Percentiles rank a stretch among this genome's conserved stretches.
These are phyloP conservation scores for Allantophomopsis cytisporea DNA, from an alignment of 2,329 filamentous ascomycete genomes.

Conservation along the genomic window DNA sequence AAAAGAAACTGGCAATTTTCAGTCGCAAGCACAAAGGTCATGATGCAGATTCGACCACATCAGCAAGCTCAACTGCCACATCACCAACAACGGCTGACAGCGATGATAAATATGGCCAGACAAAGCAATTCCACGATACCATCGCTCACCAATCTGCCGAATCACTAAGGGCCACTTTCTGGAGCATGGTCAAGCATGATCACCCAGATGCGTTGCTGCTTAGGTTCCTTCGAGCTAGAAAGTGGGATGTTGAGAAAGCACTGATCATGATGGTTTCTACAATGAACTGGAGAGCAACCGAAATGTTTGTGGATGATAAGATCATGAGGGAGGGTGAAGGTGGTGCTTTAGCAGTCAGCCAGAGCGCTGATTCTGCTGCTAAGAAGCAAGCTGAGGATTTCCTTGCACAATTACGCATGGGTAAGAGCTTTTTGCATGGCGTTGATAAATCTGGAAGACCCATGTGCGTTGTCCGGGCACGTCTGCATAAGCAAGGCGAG, in stretches of 20 bases:
- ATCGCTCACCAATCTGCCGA: constrained; percentile 66
- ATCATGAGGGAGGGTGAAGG: constrained; percentile 69
- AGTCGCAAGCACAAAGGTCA: constrained; percentile 47
- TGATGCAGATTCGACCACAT: constrained; percentile 25
- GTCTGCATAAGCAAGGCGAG: constrained; percentile 69
- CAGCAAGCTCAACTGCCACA: constrained; percentile 10
- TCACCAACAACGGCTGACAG: constrained; percentile 21
- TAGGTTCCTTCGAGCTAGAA: constrained; percentile 75
- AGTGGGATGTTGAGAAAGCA: constrained; percentile 91
- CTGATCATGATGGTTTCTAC: constrained; percentile 90
- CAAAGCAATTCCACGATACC: constrained; percentile 73
- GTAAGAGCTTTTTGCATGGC: constrained; percentile 88
- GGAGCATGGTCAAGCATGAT: constrained; percentile 92
- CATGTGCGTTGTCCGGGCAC: constrained; percentile 73
- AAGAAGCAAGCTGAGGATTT: constrained; percentile 69
- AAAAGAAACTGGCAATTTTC: constrained; percentile 61
- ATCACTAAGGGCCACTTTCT: constrained; percentile 67
- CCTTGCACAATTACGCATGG: constrained; percentile 69
- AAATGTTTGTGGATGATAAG: constrained; percentile 81
- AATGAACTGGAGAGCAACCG: constrained; percentile 75
- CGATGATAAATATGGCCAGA: constrained; percentile 90
- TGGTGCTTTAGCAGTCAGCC: constrained; percentile 46
- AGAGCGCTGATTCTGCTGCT: constrained; percentile 36
- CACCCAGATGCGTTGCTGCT: constrained; percentile 77
- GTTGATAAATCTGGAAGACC: constrained; percentile 73